phyloP scores from a whole-genome alignment of 148 eudicot species.

The Vaccinium darrowii region DNA sequence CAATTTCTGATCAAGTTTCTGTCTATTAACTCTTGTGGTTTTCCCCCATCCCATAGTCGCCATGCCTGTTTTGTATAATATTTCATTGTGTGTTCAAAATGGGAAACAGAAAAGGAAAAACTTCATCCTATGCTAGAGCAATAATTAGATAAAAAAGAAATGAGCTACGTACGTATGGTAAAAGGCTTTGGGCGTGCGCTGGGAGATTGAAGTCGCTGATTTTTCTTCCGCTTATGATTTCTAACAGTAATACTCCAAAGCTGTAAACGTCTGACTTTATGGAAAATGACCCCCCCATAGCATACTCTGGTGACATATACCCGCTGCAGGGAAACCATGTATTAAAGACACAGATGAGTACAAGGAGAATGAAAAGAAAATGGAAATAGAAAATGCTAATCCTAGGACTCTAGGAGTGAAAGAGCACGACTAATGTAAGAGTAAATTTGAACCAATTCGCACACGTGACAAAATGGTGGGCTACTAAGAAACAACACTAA shows the following conservation, averaged over 20 bases:
- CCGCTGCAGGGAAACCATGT: not conserved
- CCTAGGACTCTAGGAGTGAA: not conserved
- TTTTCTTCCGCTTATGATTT: conserved; percentile 34
- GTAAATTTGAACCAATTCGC: not conserved
- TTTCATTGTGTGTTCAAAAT: not conserved
- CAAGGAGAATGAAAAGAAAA: not conserved
- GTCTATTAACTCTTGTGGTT: conserved; percentile 25
- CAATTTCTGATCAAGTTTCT: conserved; percentile 17
- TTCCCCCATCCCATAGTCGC: conserved; percentile 27
- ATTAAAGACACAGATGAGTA: not conserved
- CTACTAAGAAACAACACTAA: too few species aligned
- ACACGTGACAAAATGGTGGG: too few species aligned
- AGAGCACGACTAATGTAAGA: not conserved
- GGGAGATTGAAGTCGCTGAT: not conserved
- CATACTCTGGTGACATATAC: conserved; percentile 16
- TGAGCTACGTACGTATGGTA: not conserved
- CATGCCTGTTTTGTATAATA: conserved; percentile 23
- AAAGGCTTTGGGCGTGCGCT: not conserved
- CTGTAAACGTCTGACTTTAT: conserved; percentile 12
- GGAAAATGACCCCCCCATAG: not conserved
- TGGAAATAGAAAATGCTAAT: not conserved
- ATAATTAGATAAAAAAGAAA: not conserved
- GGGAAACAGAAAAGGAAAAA: not conserved
- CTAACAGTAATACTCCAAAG: conserved; percentile 39
- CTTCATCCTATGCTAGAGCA: not conserved